A percentile compares a stretch with the other conserved stretches of the same genome.
Conservation (phyloP, 1,284 basidiomycete species). For the Chalciporus sp. region DNA sequence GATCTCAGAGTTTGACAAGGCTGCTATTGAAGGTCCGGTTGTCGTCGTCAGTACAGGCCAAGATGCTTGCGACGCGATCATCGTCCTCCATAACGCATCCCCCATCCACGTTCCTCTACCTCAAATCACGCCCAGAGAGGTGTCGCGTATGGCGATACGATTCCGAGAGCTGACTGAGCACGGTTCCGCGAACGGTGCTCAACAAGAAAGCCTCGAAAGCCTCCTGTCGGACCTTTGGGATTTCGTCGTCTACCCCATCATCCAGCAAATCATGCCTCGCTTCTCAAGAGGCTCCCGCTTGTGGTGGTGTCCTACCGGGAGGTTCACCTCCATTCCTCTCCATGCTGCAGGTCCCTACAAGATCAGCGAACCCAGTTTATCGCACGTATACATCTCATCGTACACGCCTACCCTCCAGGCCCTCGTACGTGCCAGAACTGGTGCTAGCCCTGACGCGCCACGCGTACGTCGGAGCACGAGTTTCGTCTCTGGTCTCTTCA, state of each 20-base stretch:
- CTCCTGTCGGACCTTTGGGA: conserved; percentile 37
- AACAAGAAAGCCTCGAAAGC: conserved; percentile 9
- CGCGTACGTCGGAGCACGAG: conserved; percentile 14
- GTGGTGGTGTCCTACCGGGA: conserved; percentile 48
- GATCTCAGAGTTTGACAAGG: conserved; percentile 32
- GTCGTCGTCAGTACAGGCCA: conserved; percentile 33
- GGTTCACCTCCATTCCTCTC: conserved; percentile 39
- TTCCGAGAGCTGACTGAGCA: conserved; percentile 19
- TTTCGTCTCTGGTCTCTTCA: conserved; percentile 21
- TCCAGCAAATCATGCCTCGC: conserved; percentile 20
- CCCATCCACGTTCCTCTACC: conserved; percentile 25
- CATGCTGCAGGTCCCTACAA: conserved; percentile 40
- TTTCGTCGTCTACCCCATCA: conserved; percentile 35
- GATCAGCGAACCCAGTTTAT: conserved; percentile 17
- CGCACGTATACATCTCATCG: conserved; percentile 38
- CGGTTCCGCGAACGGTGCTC: background rate
- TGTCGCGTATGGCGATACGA: conserved; percentile 21
- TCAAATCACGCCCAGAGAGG: conserved; percentile 15
- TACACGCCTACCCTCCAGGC: conserved; percentile 41
- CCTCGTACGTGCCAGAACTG: conserved; percentile 25
- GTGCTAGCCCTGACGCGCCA: background rate
- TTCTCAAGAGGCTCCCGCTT: conserved; percentile 33
- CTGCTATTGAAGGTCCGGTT: conserved; percentile 38
- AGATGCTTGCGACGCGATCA: conserved; percentile 28
- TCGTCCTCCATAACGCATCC: conserved; percentile 7